phyloP scores from a whole-genome alignment of 495 filamentous ascomycete genomes.

The Xylaria intraflava region DNA sequence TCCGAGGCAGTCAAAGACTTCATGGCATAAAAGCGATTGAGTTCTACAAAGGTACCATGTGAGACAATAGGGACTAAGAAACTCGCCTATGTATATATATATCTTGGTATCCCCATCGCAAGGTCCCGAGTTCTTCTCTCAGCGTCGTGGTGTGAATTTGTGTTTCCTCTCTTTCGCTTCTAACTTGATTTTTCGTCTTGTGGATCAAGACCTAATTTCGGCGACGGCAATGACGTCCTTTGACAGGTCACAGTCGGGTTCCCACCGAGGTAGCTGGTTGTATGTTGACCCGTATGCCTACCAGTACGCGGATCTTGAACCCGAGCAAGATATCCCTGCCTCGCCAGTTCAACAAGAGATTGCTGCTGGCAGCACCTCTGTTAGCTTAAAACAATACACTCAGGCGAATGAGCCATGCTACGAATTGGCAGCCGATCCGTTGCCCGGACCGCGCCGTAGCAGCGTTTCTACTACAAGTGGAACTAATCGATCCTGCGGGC shows the following conservation, averaged over 20 bases:
- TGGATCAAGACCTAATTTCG: not conserved
- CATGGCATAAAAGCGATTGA: too few relatives aligned
- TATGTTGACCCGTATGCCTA: slow-evolving; percentile 7
- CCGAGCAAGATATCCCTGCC: not conserved
- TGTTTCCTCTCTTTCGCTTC: not conserved
- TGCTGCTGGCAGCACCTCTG: not conserved
- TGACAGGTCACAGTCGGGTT: not conserved
- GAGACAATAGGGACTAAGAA: too few relatives aligned
- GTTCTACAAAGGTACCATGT: too few relatives aligned
- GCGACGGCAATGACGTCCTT: not conserved
- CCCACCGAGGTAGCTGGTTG: not conserved
- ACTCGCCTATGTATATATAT: too few relatives aligned
- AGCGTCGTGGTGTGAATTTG: too few relatives aligned
- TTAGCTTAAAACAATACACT: not conserved
- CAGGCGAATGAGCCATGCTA: not conserved
- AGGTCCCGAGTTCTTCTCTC: too few relatives aligned
- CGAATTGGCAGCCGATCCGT: not conserved
- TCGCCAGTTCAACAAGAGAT: not conserved
- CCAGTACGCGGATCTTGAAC: not conserved
- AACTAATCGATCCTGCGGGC: not conserved
- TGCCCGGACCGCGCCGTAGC: not conserved
- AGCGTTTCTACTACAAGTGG: not conserved
- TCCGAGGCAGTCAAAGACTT: too few relatives aligned
- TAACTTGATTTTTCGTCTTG: not conserved
- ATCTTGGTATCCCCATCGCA: too few relatives aligned